Evolutionary conservation across 805 yeast genomes (phyloP).

Genomic region (Pichia pseudocactophila): DNA sequence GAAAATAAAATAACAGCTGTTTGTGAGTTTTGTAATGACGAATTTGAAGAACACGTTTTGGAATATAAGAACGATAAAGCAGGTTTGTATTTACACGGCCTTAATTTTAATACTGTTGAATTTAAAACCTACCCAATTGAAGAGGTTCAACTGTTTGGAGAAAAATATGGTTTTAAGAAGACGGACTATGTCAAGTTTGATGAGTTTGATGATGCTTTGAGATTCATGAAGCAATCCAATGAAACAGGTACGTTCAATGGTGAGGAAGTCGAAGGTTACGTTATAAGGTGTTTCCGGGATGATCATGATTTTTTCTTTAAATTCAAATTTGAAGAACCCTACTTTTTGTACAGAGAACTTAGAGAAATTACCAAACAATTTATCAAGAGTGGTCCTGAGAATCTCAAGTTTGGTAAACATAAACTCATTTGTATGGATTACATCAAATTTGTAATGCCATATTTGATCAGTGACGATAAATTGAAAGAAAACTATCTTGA

Average conservation of each 20-base stretch:
- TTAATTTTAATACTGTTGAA: slow-evolving; percentile 55
- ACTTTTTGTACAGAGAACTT: slow-evolving; percentile 80
- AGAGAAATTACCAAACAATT: slow-evolving; percentile 73
- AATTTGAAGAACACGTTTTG: slow-evolving; percentile 87
- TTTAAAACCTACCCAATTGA: slow-evolving; percentile 61
- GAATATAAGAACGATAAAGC: slow-evolving; percentile 57
- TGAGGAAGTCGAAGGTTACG: slow-evolving; percentile 87
- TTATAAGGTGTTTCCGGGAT: slow-evolving; percentile 51
- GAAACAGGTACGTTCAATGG: slow-evolving; percentile 63
- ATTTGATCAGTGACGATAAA: slow-evolving; percentile 42
- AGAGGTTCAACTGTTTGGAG: slow-evolving; percentile 52
- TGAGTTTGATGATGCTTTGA: slow-evolving; percentile 33
- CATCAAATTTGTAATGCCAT: slow-evolving; percentile 52
- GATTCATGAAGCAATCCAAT: slow-evolving; percentile 47
- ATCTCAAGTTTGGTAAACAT: slow-evolving; percentile 38
- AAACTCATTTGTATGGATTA: slow-evolving; percentile 56
- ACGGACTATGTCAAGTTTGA: slow-evolving; percentile 39
- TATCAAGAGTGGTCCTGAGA: slow-evolving; percentile 31
- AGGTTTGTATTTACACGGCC: slow-evolving; percentile 86
- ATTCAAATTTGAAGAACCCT: slow-evolving; percentile 92
- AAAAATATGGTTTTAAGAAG: slow-evolving; percentile 59
- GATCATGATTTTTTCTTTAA: slow-evolving; percentile 70
- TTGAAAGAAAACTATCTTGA: slow-evolving; percentile 36
- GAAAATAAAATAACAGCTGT: slow-evolving; percentile 66
- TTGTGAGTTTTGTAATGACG: slow-evolving; percentile 87